Evolutionary conservation across 2,329 filamentous ascomycete species (phyloP).

Genomic region (Coniochaeta pulveracea): DNA sequence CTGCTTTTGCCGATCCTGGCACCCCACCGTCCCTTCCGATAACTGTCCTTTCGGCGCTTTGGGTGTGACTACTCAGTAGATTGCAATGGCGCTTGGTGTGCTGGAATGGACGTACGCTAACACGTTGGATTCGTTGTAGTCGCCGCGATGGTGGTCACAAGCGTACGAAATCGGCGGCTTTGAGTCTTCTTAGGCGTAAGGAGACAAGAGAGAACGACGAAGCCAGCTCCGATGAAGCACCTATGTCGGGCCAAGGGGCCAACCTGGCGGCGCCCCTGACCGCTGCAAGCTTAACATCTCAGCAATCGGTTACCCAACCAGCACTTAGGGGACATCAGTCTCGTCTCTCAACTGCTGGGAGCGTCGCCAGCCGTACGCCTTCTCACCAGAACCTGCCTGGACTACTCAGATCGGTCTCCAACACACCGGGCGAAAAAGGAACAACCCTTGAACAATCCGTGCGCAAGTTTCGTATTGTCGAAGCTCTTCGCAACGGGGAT

Average conservation of each 20-base stretch:
- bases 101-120: background rate
- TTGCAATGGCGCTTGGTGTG: background rate
- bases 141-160: background rate
- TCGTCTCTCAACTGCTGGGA: conserved; percentile 32
- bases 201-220: conserved; percentile 27
- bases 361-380: conserved; percentile 27
- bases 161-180: conserved; percentile 1
- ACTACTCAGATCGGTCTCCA: conserved; percentile 19
- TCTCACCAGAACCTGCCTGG: conserved; percentile 21
- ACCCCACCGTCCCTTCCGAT: background rate
- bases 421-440: conserved; percentile 26
- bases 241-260: conserved; percentile 11
- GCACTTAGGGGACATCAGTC: conserved; percentile 31
- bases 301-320: conserved; percentile 19
- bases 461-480: conserved; percentile 86
- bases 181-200: background rate
- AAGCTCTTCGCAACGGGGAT: conserved; percentile 82
- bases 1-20: background rate
- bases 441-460: conserved; percentile 82
- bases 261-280: conserved; percentile 18
- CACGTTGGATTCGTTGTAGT: background rate
- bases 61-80: background rate
- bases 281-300: conserved; percentile 19
- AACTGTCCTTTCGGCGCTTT: too few relatives aligned
- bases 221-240: conserved; percentile 33